Base-by-base conservation (phyloP, 2,329 filamentous ascomycete species). In the Lecanosticta acicola region DNA sequence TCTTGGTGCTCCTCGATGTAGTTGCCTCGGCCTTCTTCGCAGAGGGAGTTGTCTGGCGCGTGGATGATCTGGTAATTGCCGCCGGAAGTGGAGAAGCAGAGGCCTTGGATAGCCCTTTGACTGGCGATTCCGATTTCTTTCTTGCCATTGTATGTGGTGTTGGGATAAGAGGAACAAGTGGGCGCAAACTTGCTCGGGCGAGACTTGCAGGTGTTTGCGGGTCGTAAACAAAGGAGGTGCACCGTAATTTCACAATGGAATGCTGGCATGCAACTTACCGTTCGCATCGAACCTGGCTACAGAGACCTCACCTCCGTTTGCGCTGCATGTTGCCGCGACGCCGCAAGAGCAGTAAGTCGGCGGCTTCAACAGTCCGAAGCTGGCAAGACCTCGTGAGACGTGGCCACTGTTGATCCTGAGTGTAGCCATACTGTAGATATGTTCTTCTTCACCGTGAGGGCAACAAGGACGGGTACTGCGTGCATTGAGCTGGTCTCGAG, bases 201-300 rank as follows among this genome's bases (percentile, higher is more conserved):
- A 36, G 18, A 35, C 19, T 21, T 34, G 19, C 14, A 21, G 13
- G 14, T 8, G 24, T 29, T 34, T 8, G 4, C 20, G 13, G 21
- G 20, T 17, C 21, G 36, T 50, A 49, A 47, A 53, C 51, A 53
- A 53, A 53, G 45, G 35, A 39, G 41, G 44, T 45, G 16, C 37
- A 32, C 39, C 44, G 24, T 29, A 53, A 53, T 50, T 19, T 50
- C 39, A 43, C 49, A 42, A 24, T 42, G 51, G 51, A 53, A 53
- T 53, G 51, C 36, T 42, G 40, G 26, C 16, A 33, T 16, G 24
- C 44, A n/a, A n/a, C 45, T 36, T 45, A 48, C 49, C 45, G 45
- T 48, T 51, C 39, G 45, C 49, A 17, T 8, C 35, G 7, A 29
- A 29, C 24, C 24, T 11, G 24, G 11, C 24, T 29, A 11, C 24